Percentiles rank a stretch among this genome's conserved stretches.
These are phyloP conservation scores for Brachypodium distachyon DNA, from an alignment of 202 grass and related monocot species.

Conservation along the genomic window DNA sequence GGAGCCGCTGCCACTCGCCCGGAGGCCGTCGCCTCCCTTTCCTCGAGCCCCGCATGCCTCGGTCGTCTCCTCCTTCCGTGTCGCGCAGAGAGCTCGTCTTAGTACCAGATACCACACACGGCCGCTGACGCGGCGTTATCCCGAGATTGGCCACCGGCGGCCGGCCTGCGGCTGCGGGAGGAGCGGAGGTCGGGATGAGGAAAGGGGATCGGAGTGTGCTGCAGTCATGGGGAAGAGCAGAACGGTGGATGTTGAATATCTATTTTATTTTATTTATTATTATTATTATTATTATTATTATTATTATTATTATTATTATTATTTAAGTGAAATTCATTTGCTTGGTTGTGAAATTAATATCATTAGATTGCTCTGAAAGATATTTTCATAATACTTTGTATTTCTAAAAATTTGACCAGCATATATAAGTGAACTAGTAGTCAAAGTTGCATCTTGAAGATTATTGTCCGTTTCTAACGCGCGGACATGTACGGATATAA, in stretches of 20 bases:
- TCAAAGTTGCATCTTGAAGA: too few species aligned
- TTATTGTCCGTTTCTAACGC: too few species aligned
- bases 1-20: not conserved
- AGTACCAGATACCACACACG: not conserved
- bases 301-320: too few species aligned
- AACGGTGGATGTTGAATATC: not conserved
- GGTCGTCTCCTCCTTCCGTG: not conserved
- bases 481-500: too few species aligned
- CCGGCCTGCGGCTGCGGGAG: not conserved
- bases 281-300: too few species aligned
- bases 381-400: too few species aligned
- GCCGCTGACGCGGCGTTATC: not conserved
- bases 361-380: too few species aligned
- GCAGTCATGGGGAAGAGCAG: not conserved
- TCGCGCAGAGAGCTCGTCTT: not conserved
- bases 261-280: not conserved
- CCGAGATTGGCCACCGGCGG: not conserved
- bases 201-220: constrained; percentile 2
- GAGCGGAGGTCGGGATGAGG: not conserved
- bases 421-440: too few species aligned
- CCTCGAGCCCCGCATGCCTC: not conserved
- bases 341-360: too few species aligned
- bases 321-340: too few species aligned
- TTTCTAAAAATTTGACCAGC: too few species aligned
- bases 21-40: not conserved